Base-by-base conservation (phyloP, 345 rosid genomes). In the Eucalyptus pauciflora region DNA sequence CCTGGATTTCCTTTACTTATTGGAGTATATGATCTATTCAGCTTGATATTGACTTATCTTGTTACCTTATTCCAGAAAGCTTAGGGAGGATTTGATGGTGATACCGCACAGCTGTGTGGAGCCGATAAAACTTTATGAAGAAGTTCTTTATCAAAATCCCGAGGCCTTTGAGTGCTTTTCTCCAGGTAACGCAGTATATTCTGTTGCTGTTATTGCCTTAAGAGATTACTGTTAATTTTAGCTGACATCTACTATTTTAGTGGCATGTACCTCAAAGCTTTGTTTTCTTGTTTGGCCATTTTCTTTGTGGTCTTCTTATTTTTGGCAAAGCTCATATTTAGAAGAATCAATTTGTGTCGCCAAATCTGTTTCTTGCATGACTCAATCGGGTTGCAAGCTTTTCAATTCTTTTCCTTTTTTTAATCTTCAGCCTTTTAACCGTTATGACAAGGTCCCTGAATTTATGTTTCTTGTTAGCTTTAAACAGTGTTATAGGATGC, bases 111-210 rank as follows among this genome's bases (percentile, higher is more conserved):
- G 88, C 86, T 64, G 88, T 87, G 90, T 88, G 91, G 95, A 94
- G 92, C 94, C 94, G 29, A 91, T 90, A 90, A 93, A 92, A 87
- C 95, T 96, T 91, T 90, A 93, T 91, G 93, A 92, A 88, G 96
- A 92, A 90, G 95, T 97, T 95, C 94, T 96, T 60, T 96, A 60
- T 87, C 94, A 88, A 88, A 91, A 93, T 92, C 96, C 95, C 18
- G 92, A 94, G 87, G 99, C 99, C 91, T 95, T 96, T 91, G 98
- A 97, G 95, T 95, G 94, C 94, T 96, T 92, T 88, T 92, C 92
- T 91, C 94, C 95, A 90, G 98, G 99, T 96, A 96, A 95, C 93
- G 83, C 83, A 37, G 83, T 76, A 76, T 76, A 76, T 76, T 76
- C 83, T 37, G 83, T 76, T 76, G 85, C 85, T 41, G 29, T 10